Evolutionary conservation across 2,329 filamentous ascomycete species (phyloP).

Genomic region (Aspergillus puulaauensis): DNA sequence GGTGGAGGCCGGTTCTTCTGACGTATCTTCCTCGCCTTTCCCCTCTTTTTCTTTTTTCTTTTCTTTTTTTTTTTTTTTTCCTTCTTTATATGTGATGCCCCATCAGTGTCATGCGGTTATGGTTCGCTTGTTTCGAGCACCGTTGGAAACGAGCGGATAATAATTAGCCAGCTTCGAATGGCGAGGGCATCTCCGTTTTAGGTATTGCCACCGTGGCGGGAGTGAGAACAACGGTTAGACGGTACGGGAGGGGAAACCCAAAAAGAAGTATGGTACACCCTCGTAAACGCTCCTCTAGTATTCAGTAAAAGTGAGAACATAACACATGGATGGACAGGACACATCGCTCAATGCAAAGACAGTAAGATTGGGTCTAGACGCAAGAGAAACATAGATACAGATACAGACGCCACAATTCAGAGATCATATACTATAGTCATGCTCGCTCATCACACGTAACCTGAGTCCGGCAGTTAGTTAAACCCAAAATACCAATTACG

Average conservation of each 20-base stretch:
- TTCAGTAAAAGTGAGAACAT: not conserved
- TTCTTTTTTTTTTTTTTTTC: not conserved
- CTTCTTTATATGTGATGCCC: not conserved
- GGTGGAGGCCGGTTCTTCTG: not conserved
- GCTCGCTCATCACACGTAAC: slow-evolving; percentile 27
- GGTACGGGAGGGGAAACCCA: not conserved
- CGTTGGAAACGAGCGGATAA: not conserved
- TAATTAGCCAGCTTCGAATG: not conserved
- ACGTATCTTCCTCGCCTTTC: not conserved
- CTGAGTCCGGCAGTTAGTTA: not conserved
- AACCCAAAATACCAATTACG: no score
- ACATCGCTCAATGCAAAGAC: slow-evolving; percentile 3
- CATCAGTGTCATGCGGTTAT: not conserved
- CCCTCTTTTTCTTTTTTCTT: not conserved
- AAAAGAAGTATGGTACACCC: not conserved
- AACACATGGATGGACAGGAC: not conserved
- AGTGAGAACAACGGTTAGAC: not conserved
- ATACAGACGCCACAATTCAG: slow-evolving; percentile 22
- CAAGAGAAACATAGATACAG: slow-evolving; percentile 18
- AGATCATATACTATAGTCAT: slow-evolving; percentile 33
- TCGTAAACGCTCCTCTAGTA: not conserved
- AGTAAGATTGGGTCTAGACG: slow-evolving; percentile 15
- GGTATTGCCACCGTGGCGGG: not conserved
- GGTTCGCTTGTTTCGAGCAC: no score
- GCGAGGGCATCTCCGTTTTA: not conserved